These are phyloP conservation scores for Clavariopsis aquatica DNA, from an alignment of 495 filamentous ascomycete species.

Conservation along the genomic window DNA sequence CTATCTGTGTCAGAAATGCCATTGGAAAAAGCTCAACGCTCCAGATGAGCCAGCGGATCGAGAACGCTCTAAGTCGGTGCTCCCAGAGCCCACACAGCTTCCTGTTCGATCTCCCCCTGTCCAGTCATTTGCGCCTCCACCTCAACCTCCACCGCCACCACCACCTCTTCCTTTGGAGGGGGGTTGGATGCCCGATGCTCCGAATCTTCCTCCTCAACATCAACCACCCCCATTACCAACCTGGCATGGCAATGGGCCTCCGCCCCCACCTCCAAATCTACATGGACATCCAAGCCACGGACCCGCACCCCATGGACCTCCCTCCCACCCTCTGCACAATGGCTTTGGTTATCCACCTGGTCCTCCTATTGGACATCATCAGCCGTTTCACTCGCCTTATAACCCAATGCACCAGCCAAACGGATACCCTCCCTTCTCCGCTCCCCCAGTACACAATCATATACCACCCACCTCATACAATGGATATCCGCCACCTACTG, in stretches of 20 bases:
- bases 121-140: conserved; percentile 19
- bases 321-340: conserved; percentile 26
- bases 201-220: conserved; percentile 8
- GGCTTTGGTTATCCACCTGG: conserved; percentile 30
- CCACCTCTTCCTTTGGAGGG: conserved; percentile 11
- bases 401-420: conserved; percentile 37
- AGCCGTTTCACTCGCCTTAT: conserved; percentile 32
- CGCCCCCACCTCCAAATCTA: conserved; percentile 12
- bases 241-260: conserved; percentile 23
- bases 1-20: conserved; percentile 45
- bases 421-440: conserved; percentile 36
- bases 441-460: conserved; percentile 19
- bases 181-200: conserved; percentile 6
- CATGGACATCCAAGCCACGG: conserved; percentile 3
- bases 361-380: conserved; percentile 27
- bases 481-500: conserved; percentile 29
- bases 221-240: conserved; percentile 28
- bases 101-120: conserved; percentile 36
- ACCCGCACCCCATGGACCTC: conserved; percentile 2
- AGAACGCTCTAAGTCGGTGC: conserved; percentile 22
- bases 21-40: conserved; percentile 40
- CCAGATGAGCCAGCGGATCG: conserved; percentile 27
- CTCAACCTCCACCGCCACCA: conserved; percentile 1
- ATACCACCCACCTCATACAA: conserved; percentile 23
- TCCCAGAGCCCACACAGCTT: conserved; percentile 22